phyloP scores from a whole-genome alignment of 495 filamentous ascomycete genomes.

The Xylaria venustula region DNA sequence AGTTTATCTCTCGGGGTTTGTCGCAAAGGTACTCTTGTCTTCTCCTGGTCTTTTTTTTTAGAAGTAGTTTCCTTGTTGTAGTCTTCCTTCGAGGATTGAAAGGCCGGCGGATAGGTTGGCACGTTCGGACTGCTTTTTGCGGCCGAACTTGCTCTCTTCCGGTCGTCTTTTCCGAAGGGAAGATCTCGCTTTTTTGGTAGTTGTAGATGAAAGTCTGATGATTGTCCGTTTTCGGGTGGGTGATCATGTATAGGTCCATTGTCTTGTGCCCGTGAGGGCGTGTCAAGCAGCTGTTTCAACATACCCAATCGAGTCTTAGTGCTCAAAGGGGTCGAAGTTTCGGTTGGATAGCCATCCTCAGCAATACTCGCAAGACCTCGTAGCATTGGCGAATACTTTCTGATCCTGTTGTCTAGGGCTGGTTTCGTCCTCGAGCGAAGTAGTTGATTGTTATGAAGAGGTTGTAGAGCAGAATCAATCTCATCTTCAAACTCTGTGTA shows the following conservation, averaged over 20 bases:
- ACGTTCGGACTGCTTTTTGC: not conserved
- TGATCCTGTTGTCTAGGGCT: not conserved
- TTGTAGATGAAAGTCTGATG: constrained; percentile 16
- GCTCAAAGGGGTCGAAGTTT: not conserved
- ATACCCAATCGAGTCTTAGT: constrained; percentile 2
- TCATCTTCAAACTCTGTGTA: not conserved
- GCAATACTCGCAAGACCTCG: constrained; percentile 8
- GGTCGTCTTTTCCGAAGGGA: constrained; percentile 13
- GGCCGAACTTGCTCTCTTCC: not conserved
- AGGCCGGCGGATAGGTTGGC: not conserved
- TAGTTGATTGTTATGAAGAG: constrained; percentile 5
- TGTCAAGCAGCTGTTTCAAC: constrained; percentile 19
- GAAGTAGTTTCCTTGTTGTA: not conserved
- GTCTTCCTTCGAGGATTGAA: not conserved
- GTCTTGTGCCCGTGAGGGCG: constrained; percentile 21
- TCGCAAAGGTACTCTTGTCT: not conserved
- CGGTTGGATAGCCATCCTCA: constrained; percentile 16
- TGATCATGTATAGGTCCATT: not conserved
- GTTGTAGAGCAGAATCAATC: not conserved
- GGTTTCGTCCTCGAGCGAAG: not conserved
- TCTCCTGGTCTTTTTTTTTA: not conserved
- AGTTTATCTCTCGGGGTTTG: constrained; percentile 41
- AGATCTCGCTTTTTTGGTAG: constrained; percentile 19
- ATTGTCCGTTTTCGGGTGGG: not conserved
- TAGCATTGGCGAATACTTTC: not conserved